These are phyloP conservation scores for Cystofilobasidium capitatum DNA, from an alignment of 768 basidiomycete species.

Conservation along the genomic window DNA sequence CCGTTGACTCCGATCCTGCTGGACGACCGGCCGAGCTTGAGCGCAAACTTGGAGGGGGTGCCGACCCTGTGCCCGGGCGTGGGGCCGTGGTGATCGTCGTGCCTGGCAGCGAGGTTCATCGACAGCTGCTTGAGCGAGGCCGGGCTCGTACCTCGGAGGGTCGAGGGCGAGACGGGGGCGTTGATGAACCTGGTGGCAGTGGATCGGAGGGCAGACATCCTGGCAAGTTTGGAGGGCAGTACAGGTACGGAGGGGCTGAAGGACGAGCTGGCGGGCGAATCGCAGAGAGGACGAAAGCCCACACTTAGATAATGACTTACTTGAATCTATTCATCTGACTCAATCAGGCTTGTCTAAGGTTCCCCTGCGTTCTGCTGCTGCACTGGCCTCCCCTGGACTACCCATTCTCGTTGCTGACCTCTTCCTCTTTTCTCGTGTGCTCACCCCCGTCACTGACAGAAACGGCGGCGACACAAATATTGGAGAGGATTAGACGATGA, in stretches of 20 bases:
- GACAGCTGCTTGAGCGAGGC: not conserved
- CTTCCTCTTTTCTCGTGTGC: no score
- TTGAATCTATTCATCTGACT: no score
- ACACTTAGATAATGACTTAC: no score
- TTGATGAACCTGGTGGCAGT: constrained; percentile 18
- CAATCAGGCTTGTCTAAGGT: no score
- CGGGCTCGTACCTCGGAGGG: constrained; percentile 6
- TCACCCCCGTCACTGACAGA: no score
- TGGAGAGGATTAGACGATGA: no score
- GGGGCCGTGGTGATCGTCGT: constrained; percentile 13
- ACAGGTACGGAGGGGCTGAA: not conserved
- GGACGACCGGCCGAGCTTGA: constrained; percentile 8
- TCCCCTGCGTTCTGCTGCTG: no score
- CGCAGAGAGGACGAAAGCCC: no score
- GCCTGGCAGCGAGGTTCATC: constrained; percentile 3
- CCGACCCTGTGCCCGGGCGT: constrained; percentile 7
- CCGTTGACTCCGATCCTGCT: constrained; percentile 23
- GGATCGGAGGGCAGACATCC: constrained; percentile 18
- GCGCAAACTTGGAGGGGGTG: constrained; percentile 6
- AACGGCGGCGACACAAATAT: no score
- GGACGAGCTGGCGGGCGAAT: no score
- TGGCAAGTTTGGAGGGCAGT: not conserved
- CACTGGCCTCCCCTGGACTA: no score
- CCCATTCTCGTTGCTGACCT: no score
- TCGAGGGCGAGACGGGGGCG: constrained; percentile 13